These are phyloP conservation scores for Antrodiella citrinella DNA, from an alignment of 768 basidiomycete species.

Conservation along the genomic window DNA sequence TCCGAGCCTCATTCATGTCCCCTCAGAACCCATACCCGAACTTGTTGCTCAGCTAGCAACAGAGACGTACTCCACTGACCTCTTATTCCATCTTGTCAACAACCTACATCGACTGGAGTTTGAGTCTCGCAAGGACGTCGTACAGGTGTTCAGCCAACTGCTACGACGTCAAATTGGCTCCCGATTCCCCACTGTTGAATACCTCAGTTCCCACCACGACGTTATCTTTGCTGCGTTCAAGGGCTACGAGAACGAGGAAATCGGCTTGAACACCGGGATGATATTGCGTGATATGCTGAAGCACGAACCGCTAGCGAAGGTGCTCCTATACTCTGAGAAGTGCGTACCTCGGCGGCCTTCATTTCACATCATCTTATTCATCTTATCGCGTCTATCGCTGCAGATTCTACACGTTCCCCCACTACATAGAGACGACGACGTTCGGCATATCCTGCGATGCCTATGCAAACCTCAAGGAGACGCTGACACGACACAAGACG, in stretches of 20 bases:
- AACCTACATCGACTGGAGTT: slow-evolving; percentile 88
- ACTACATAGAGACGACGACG: slow-evolving; percentile 94
- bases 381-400: not conserved
- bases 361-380: not conserved
- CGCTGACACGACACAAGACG: slow-evolving; percentile 90
- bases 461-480: slow-evolving; percentile 96
- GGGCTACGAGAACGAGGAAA: slow-evolving; percentile 92
- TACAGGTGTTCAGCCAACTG: slow-evolving; percentile 85
- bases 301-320: slow-evolving; percentile 86
- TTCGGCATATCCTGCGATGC: slow-evolving; percentile 99
- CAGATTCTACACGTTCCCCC: slow-evolving; percentile 94
- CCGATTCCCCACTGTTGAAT: slow-evolving; percentile 95
- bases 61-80: slow-evolving; percentile 88
- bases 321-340: slow-evolving; percentile 90
- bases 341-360: slow-evolving; percentile 41
- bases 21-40: slow-evolving; percentile 75
- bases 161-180: slow-evolving; percentile 86
- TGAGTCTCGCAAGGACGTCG: slow-evolving; percentile 82
- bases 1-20: slow-evolving; percentile 5
- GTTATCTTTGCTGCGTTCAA: slow-evolving; percentile 78
- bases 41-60: slow-evolving; percentile 91
- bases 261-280: slow-evolving; percentile 97
- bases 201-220: slow-evolving; percentile 70
- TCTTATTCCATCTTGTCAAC: slow-evolving; percentile 72
- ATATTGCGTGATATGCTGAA: slow-evolving; percentile 94